phyloP scores from a whole-genome alignment of 2,329 filamentous ascomycete species.

The Colletotrichum sp. region DNA sequence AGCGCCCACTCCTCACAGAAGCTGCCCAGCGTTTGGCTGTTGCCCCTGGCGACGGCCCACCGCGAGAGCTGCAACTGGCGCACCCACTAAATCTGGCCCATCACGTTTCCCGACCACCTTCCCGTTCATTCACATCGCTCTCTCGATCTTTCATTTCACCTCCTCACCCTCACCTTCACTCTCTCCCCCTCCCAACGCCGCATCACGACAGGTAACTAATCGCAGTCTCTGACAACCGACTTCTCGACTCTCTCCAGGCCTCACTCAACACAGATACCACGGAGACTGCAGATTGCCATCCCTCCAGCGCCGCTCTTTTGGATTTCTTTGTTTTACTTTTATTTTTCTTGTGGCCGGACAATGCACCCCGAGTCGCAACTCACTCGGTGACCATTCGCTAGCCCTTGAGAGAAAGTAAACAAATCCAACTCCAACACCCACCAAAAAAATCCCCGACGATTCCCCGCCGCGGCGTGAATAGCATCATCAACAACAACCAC shows the following conservation, averaged over 20 bases:
- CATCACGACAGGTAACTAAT: not conserved
- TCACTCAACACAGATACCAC: not conserved
- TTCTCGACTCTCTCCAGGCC: not conserved
- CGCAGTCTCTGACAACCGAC: conserved; percentile 18
- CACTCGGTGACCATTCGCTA: conserved; percentile 13
- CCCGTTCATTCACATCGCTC: not conserved
- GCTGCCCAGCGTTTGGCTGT: not conserved
- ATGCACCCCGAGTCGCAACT: conserved; percentile 7
- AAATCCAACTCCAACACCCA: not conserved
- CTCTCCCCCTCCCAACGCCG: not conserved
- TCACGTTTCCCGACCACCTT: not conserved
- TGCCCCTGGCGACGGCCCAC: conserved; percentile 17
- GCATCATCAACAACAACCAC: conserved; percentile 5
- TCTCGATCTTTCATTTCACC: not conserved
- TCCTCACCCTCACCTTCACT: not conserved
- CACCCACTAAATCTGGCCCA: conserved; percentile 5
- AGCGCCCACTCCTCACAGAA: not conserved
- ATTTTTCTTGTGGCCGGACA: not conserved
- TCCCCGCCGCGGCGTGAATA: conserved; percentile 14
- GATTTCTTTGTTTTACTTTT: not conserved
- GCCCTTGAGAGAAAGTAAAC: conserved; percentile 5
- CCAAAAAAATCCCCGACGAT: not conserved
- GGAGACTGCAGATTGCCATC: conserved; percentile 8
- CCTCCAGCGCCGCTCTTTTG: not conserved
- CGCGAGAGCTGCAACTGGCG: not conserved